These are phyloP conservation scores for Eimeria acervulina DNA, from an alignment of 169 alveolate genomes.

Conservation along the genomic window DNA sequence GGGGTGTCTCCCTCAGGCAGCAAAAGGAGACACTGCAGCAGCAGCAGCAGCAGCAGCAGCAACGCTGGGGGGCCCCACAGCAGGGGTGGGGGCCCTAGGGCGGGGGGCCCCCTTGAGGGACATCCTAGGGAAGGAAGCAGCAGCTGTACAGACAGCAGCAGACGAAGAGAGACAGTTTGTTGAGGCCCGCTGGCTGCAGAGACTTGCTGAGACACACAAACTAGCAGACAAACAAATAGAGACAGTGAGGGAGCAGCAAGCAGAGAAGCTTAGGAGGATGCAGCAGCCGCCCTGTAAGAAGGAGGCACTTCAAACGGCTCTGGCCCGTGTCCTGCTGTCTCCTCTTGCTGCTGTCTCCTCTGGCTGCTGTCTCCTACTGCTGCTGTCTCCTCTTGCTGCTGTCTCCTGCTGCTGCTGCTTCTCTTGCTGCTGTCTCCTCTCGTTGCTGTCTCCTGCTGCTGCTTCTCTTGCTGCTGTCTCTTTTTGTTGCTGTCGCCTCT, in stretches of 20 bases:
- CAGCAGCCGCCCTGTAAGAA: neutral
- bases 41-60: neutral
- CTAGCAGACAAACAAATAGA: neutral
- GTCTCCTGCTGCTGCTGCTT: neutral
- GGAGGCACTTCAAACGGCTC: neutral
- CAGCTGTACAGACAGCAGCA: neutral
- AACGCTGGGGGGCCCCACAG: neutral
- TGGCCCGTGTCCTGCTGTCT: neutral
- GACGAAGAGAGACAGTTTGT: slow-evolving; percentile 24
- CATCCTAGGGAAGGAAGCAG: neutral
- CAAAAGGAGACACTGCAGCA: neutral
- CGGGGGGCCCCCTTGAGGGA: slow-evolving; percentile 44
- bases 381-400: neutral
- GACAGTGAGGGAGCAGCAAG: neutral
- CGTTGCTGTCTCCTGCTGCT: no score
- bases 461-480: neutral
- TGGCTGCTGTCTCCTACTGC: neutral
- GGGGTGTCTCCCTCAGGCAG: neutral
- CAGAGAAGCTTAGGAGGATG: neutral
- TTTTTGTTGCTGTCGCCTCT: neutral
- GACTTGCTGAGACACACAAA: slow-evolving; percentile 46
- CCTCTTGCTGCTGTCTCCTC: neutral
- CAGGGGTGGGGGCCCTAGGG: slow-evolving; percentile 57
- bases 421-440: no score
- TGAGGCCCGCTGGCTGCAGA: slow-evolving; percentile 26